phyloP scores from a whole-genome alignment of 2,329 filamentous ascomycete genomes.

The Mycosphaerella sp. region DNA sequence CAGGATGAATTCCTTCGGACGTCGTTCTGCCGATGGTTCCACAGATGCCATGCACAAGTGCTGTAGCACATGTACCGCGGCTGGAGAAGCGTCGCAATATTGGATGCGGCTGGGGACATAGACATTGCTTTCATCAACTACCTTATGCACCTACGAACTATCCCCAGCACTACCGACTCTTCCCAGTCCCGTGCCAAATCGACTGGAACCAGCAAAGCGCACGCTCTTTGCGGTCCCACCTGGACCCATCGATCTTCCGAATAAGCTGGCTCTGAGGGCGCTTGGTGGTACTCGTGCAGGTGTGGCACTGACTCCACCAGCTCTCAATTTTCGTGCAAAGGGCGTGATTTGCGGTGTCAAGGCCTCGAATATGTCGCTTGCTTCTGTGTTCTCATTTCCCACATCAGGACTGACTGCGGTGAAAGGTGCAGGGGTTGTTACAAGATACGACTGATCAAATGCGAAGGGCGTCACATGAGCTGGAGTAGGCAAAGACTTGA shows the following conservation, averaged over 20 bases:
- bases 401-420: slow-evolving; percentile 5
- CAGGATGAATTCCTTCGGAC: background rate
- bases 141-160: slow-evolving; percentile 6
- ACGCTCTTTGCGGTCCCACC: slow-evolving; percentile 25
- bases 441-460: slow-evolving; percentile 26
- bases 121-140: background rate
- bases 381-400: slow-evolving; percentile 6
- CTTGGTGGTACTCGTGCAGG: slow-evolving; percentile 17
- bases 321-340: slow-evolving; percentile 35
- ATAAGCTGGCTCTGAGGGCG: slow-evolving; percentile 19
- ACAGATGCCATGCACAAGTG: background rate
- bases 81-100: background rate
- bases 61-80: background rate
- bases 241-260: slow-evolving; percentile 17
- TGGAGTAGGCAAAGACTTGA: slow-evolving; percentile 30
- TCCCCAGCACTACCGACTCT: slow-evolving; percentile 14
- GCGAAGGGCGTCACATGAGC: slow-evolving; percentile 29
- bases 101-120: background rate
- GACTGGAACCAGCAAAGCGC: slow-evolving; percentile 22
- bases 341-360: slow-evolving; percentile 36
- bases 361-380: slow-evolving; percentile 17
- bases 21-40: background rate
- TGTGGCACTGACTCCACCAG: slow-evolving; percentile 27
- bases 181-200: slow-evolving; percentile 14
- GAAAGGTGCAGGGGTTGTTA: slow-evolving; percentile 28